phyloP scores from a whole-genome alignment of 1,284 basidiomycete genomes.

The Malassezia sympodialis region DNA sequence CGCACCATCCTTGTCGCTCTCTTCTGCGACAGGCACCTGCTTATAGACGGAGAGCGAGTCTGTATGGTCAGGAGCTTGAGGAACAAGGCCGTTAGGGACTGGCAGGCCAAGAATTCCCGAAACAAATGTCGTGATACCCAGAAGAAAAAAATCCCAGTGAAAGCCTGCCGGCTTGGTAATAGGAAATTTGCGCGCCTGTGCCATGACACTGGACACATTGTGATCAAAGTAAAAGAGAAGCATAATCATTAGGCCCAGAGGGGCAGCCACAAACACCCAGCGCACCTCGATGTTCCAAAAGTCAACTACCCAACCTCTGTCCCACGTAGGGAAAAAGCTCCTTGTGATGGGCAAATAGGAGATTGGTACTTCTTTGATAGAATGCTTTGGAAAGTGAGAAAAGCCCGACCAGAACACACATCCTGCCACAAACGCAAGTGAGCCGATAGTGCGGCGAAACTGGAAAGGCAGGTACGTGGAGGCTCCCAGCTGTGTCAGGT shows the following conservation, averaged over 20 bases:
- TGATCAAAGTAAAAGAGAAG: constrained; percentile 53
- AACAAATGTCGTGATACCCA: constrained; percentile 84
- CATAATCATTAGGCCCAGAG: constrained; percentile 53
- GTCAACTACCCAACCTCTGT: constrained; percentile 70
- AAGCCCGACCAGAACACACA: constrained; percentile 51
- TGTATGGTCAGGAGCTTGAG: constrained; percentile 91
- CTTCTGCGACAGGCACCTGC: constrained; percentile 30
- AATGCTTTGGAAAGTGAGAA: constrained; percentile 46
- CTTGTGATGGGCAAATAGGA: constrained; percentile 45
- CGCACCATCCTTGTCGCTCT: constrained; percentile 31
- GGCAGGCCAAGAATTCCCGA: constrained; percentile 81
- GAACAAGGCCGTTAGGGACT: constrained; percentile 82
- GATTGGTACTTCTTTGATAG: constrained; percentile 31
- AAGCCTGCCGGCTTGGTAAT: constrained; percentile 84
- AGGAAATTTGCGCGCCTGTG: constrained; percentile 81
- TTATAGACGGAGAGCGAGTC: constrained; percentile 71
- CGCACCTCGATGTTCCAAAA: constrained; percentile 84
- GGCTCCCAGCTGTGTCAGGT: constrained; percentile 30
- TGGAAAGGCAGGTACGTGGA: constrained; percentile 47
- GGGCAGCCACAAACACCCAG: constrained; percentile 72
- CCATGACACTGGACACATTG: constrained; percentile 68
- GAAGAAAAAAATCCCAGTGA: constrained; percentile 63
- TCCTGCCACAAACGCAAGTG: constrained; percentile 49
- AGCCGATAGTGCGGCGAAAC: constrained; percentile 44
- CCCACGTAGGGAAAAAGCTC: constrained; percentile 56